phyloP scores from a whole-genome alignment of 345 rosid species.

The Euphorbia tirucalli region DNA sequence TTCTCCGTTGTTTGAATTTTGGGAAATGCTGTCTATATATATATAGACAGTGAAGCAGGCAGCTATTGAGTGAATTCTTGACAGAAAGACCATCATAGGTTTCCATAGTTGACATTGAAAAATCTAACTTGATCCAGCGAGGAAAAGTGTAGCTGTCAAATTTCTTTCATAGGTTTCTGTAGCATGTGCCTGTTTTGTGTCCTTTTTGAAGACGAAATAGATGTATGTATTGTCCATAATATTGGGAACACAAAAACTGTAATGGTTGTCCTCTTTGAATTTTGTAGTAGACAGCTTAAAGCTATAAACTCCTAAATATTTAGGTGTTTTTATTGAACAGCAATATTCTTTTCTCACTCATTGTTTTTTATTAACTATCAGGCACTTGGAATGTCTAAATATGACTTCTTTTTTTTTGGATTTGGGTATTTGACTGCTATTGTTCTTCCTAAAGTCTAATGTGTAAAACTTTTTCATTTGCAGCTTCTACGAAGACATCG shows the following conservation, averaged over 20 bases:
- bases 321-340: too few species aligned
- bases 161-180: too few species aligned
- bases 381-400: background rate
- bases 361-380: background rate
- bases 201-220: background rate
- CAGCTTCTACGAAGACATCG: conserved; percentile 69
- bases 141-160: too few species aligned
- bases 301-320: background rate
- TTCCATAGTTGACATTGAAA: too few species aligned
- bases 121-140: too few species aligned
- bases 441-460: background rate
- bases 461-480: conserved; percentile 10
- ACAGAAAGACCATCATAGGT: background rate
- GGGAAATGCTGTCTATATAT: too few species aligned
- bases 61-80: background rate
- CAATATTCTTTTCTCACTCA: background rate
- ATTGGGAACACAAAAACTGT: background rate
- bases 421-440: background rate
- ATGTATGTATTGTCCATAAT: background rate
- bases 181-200: too few species aligned
- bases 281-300: background rate
- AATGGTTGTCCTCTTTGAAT: background rate
- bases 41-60: too few species aligned
- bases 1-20: background rate
- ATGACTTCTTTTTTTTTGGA: background rate